These are phyloP conservation scores for Symbiodinium natans DNA, from an alignment of 73 alveolate species.

Conservation along the genomic window DNA sequence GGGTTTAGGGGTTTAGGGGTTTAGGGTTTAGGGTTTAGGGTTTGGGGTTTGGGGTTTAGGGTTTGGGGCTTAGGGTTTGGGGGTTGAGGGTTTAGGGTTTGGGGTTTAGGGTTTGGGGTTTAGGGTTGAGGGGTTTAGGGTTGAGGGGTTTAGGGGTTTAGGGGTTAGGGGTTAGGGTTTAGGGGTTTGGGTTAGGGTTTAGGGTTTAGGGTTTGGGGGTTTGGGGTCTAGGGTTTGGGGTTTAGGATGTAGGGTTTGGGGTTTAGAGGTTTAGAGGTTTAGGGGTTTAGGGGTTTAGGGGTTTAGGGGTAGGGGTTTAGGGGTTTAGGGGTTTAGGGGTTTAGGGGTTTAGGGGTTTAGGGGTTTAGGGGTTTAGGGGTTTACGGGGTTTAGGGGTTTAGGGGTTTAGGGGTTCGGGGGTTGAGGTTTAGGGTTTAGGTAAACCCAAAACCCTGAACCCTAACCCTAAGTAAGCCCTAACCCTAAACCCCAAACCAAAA, in stretches of 20 bases:
- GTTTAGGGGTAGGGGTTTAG: neutral
- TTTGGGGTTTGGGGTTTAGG: no score
- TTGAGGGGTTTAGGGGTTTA: no score
- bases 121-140: neutral
- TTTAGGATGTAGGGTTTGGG: neutral
- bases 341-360: neutral
- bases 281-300: neutral
- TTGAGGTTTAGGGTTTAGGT: neutral
- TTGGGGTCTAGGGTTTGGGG: neutral
- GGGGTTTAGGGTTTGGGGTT: no score
- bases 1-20: no score
- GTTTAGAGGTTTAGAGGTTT: neutral
- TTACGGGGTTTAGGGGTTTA: neutral
- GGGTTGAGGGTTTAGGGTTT: no score
- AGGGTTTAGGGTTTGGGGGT: neutral
- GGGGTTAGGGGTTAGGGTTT: neutral
- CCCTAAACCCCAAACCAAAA: no score
- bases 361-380: neutral
- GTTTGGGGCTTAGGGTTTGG: no score
- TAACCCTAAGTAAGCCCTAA: no score
- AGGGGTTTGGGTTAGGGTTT: neutral
- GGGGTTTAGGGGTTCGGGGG: neutral
- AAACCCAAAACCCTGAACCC: neutral
- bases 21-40: no score
- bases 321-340: neutral